These are phyloP conservation scores for Glycine latifolia DNA, from an alignment of 306 rosid species.

Conservation along the genomic window DNA sequence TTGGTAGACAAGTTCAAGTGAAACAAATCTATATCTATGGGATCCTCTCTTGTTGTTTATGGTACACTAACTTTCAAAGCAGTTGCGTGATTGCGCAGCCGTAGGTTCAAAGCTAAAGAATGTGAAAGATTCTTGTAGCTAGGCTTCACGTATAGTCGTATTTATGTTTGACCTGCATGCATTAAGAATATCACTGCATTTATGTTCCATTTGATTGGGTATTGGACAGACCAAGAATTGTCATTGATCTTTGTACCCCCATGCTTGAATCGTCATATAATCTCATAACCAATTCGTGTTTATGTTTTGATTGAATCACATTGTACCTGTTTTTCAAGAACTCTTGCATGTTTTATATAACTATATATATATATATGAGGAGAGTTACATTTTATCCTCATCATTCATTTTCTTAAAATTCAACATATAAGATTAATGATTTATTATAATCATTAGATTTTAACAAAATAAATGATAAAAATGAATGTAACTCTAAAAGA, in stretches of 20 bases:
- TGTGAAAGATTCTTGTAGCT: conserved; percentile 14
- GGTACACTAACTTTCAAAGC: conserved; percentile 27
- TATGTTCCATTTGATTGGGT: conserved; percentile 27
- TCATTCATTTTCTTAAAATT: too few relatives aligned
- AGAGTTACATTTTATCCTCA: too few relatives aligned
- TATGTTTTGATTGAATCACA: too few relatives aligned
- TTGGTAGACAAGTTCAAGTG: conserved; percentile 43
- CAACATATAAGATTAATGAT: too few relatives aligned
- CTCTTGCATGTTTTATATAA: too few relatives aligned
- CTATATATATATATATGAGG: too few relatives aligned
- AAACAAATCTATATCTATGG: conserved; percentile 23
- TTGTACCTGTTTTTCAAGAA: too few relatives aligned
- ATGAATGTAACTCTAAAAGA: too few relatives aligned
- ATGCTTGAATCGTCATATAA: too few relatives aligned
- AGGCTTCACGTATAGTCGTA: background rate
- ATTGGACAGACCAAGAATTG: background rate
- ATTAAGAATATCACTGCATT: conserved; percentile 36
- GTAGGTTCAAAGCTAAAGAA: conserved; percentile 34
- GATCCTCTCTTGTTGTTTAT: conserved; percentile 13
- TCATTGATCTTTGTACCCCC: background rate
- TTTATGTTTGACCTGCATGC: conserved; percentile 27
- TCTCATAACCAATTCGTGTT: too few relatives aligned
- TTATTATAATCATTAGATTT: too few relatives aligned
- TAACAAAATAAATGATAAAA: too few relatives aligned
- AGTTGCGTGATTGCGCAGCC: conserved; percentile 44